Base-by-base conservation (phyloP, 2,329 filamentous ascomycete genomes). In the Epichloe sibirici region DNA sequence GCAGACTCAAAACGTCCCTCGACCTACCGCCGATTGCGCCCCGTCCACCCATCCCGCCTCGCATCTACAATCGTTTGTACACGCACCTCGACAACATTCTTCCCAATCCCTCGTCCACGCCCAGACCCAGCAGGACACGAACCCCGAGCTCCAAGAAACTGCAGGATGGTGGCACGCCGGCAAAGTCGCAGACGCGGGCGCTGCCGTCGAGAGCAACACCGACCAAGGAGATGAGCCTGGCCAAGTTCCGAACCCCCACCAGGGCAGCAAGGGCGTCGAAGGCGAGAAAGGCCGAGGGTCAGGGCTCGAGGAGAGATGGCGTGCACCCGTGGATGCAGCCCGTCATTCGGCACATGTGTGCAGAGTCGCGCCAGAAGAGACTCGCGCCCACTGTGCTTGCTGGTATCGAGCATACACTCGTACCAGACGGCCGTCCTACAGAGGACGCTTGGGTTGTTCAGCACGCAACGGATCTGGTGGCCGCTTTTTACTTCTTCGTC, bases 21-120 rank as follows among this genome's bases (percentile, higher is more conserved):
- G 81, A 90, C 63, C 80, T 95, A 7, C 90, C 90, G 0, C 78
- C 83, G 1, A 84, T 90, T 53, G 80, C 86, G 57, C 79, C 85
- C 3, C 78, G 82, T 4, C 88, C 90, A 2, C 90, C 90, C 4
- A 85, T 89, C 51, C 83, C 83, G 46, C 89, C 88, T 1, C 79
- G 82, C 52, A 77, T 89, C 50, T 97, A 97, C 73, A 87, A 86
- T 62, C 88, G 88, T 54, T 75, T 97, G 39, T 93, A 90, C 66
- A 73, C 73, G 35, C 90, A 91, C 64, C 80, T 97, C 55, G 85
- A 91, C 59, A 81, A 80, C 52, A 83, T 84, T 42, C 73, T 97
- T 5, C 76, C 78, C 13, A 67, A 67, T 34, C 59, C 71, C 15
- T 57, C 66, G 5, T 60, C 62, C 5, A 63, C 67, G 48, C 66